Conservation (phyloP, 805 yeast species). For the Yarrowia sp. region DNA sequence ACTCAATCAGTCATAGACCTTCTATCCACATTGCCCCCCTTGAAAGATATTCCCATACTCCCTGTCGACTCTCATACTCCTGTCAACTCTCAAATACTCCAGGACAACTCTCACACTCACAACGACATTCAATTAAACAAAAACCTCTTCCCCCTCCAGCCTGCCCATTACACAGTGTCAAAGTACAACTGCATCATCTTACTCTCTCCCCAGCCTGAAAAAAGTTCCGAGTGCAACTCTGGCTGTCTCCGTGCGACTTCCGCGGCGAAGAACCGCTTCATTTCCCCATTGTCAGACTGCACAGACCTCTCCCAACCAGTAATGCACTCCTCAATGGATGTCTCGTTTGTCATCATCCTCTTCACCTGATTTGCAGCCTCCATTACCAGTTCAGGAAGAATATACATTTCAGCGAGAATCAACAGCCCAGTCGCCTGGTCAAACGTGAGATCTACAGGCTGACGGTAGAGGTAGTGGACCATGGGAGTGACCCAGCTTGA, state of each 20-base stretch:
- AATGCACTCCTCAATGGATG: neutral
- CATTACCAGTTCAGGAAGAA: neutral
- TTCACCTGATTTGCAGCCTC: neutral
- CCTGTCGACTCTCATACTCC: no score
- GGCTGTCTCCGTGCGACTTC: neutral
- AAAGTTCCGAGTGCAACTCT: neutral
- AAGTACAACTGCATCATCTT: neutral
- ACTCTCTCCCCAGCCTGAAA: neutral
- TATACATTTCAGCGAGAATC: neutral
- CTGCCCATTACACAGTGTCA: neutral
- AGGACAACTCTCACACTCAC: no score
- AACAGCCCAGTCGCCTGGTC: neutral
- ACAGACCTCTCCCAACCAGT: neutral
- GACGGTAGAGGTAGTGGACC: neutral
- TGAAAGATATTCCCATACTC: no score
- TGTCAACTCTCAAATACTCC: no score
- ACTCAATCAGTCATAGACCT: no score
- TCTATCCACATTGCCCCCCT: no score
- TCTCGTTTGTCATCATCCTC: neutral
- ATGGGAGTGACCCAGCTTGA: neutral
- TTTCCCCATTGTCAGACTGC: neutral
- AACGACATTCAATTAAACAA: no score
- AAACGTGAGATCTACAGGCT: neutral
- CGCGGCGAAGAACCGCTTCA: neutral
- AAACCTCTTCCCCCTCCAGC: no score